These are phyloP conservation scores for Leishmania lainsoni DNA, from an alignment of 208 protist species.

Conservation along the genomic window DNA sequence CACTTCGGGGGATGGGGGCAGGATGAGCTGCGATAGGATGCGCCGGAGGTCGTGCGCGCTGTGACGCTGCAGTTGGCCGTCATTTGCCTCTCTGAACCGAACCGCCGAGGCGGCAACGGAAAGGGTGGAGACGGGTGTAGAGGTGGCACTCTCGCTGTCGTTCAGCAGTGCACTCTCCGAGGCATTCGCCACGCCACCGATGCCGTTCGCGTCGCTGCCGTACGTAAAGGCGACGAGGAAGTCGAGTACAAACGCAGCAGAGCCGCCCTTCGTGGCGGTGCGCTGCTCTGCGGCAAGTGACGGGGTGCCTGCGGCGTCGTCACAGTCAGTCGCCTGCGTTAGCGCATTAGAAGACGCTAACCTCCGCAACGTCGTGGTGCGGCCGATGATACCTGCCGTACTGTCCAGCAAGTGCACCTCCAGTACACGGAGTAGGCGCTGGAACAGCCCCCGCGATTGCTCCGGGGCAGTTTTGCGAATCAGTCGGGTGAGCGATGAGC, in stretches of 20 bases:
- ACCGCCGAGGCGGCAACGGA: neutral
- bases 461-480: constrained; percentile 49
- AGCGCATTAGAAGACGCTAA: constrained; percentile 46
- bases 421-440: constrained; percentile 46
- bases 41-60: constrained; percentile 47
- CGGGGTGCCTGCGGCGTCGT: neutral
- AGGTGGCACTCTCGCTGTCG: neutral
- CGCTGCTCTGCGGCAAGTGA: neutral
- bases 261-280: neutral
- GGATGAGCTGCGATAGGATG: constrained; percentile 49
- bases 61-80: constrained; percentile 27
- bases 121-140: constrained; percentile 1
- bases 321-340: constrained; percentile 5
- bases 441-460: constrained; percentile 48
- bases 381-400: constrained; percentile 43
- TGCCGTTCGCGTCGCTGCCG: constrained; percentile 9
- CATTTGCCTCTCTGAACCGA: constrained; percentile 21
- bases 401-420: constrained; percentile 56
- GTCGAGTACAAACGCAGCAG: constrained; percentile 13
- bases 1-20: constrained; percentile 70
- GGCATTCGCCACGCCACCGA: neutral
- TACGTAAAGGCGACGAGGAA: constrained; percentile 34
- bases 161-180: constrained; percentile 3
- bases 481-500: constrained; percentile 54
- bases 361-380: constrained; percentile 51